A percentile compares a stretch with the other conserved stretches of the same genome.
Evolutionary conservation across 306 rosid species (phyloP).

Genomic region (Alnus glutinosa): DNA sequence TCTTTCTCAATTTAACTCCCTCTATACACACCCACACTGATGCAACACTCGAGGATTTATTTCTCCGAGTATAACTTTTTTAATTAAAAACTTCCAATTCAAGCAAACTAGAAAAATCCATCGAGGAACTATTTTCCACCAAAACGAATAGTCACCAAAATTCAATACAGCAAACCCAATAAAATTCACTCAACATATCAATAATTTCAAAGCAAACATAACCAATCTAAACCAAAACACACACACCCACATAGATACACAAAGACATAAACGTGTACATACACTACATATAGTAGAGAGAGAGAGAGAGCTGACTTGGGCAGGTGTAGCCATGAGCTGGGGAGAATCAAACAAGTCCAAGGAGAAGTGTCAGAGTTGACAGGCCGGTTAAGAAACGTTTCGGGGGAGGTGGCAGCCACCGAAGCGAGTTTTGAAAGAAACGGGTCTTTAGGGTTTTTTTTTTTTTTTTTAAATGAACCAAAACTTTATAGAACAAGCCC

Average conservation of each 20-base stretch:
- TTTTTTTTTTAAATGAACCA: too few species aligned
- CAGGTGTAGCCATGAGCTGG: slow-evolving; percentile 92
- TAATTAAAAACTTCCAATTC: not conserved
- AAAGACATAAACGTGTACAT: too few species aligned
- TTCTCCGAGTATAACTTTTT: not conserved
- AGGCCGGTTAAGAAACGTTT: slow-evolving; percentile 56
- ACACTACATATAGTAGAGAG: not conserved
- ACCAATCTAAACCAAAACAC: not conserved
- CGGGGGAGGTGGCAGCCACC: slow-evolving; percentile 67
- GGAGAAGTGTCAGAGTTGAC: slow-evolving; percentile 68
- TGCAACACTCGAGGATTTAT: not conserved
- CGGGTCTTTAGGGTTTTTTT: slow-evolving; percentile 40
- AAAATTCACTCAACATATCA: not conserved
- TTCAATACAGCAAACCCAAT: not conserved
- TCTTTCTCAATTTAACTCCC: not conserved
- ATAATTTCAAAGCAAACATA: not conserved
- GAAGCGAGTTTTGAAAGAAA: slow-evolving; percentile 81
- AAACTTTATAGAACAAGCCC: too few species aligned
- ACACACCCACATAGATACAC: not conserved
- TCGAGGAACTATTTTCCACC: not conserved
- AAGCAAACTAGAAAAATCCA: not conserved
- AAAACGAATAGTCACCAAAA: not conserved
- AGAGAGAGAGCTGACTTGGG: slow-evolving; percentile 55
- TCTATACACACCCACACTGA: not conserved
- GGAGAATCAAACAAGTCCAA: slow-evolving; percentile 74